Base-by-base conservation (phyloP, 441 rosid species). In the Pelargonium fulgidum region DNA sequence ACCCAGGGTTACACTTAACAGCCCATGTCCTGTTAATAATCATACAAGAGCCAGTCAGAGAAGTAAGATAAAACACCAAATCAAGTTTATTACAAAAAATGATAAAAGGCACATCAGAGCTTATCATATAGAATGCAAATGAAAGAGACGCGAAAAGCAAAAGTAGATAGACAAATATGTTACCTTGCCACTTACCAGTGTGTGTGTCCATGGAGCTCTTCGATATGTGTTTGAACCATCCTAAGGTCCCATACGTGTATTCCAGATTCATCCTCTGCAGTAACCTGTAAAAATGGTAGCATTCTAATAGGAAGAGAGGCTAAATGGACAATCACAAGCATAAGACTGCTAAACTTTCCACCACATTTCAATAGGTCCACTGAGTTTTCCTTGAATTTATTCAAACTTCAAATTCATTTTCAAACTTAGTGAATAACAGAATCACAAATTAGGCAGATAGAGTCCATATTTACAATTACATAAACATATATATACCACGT, bases 251-350 rank as follows among this genome's bases (percentile, higher is more conserved):
- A 93, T 69, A 93, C 70, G 69, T 79, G 84, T 79, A 91, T 85
- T 74, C 96, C 96, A 80, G 89, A 83, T 26, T 87, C 95, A 82
- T 93, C 93, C 77, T 87, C 97, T 67, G 95, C 93, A 56, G 96
- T 88, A 65, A 91, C 82, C 97, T 88, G 83, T 56, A 70, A 50
- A 12, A 20, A 29, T 14, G 36, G 33, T 9, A 75, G 13, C 50
- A 62, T 48, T 54, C 17, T 56, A n/a, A 42, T 66, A 64, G 69
- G 72, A 39, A 50, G 26, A 52, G 11, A 69, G 41, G 48, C 33
- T 22, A 68, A 19, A 16, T 4, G 56, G 56, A 50, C 4, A 50
- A n/a, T 50, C 56, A 50, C 16, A n/a, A 13, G 16, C 56, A 50
- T 13, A 26, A 26, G 33, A 26, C 33, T 26, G 33, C 1, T 26